Base-by-base conservation (phyloP, 805 yeast species). In the Clavispora santaluciae region DNA sequence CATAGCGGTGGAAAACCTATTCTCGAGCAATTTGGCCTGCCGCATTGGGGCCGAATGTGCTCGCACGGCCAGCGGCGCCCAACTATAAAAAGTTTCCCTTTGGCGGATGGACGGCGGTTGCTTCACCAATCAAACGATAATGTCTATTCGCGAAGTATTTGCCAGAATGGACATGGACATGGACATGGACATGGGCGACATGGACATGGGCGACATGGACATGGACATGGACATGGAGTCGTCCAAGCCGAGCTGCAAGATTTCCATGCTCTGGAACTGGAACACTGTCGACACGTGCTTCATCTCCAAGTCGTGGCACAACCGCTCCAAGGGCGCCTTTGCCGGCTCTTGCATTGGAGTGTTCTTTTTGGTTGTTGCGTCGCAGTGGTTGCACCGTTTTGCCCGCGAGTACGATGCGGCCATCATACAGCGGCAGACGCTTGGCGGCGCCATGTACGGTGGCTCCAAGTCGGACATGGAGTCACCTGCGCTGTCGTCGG, bases 291-390 rank as follows among this genome's bases (percentile, higher is more conserved):
- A 82, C 49, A 63, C 81, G 5, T 83, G 87, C 55, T 82, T 82
- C 53, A 67, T 83, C 45, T 71, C 86, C 6, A 64, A 58, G 34
- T 62, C 81, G 22, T 82, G 89, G 89, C 85, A 78, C 43, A 76
- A 78, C 34, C 67, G 60, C 12, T 64, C 79, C 2, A 65, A 64
- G 41, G 83, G 81, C 1, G 78, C 70, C 60, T 82, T 82, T 63
- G 87, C 85, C 3, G 87, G 86, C n/a, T 71, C 85, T 1, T 83
- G 88, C 60, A 66, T 83, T 22, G 87, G 87, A n/a, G 76, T 79
- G 8, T 75, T 81, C 55, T 62, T 76, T 22, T 62, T 83, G 53
- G 81, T 78, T 3, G 57, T 80, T 37, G 73, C 75, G 9, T 67
- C 79, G 8, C 81, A 79, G 53, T 73, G 81, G 76, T 58, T 79